Evolutionary conservation across 2,329 filamentous ascomycete genomes (phyloP), one percentile per base, ranked within the genome.

Genomic region (Ophiocordyceps sinensis): DNA sequence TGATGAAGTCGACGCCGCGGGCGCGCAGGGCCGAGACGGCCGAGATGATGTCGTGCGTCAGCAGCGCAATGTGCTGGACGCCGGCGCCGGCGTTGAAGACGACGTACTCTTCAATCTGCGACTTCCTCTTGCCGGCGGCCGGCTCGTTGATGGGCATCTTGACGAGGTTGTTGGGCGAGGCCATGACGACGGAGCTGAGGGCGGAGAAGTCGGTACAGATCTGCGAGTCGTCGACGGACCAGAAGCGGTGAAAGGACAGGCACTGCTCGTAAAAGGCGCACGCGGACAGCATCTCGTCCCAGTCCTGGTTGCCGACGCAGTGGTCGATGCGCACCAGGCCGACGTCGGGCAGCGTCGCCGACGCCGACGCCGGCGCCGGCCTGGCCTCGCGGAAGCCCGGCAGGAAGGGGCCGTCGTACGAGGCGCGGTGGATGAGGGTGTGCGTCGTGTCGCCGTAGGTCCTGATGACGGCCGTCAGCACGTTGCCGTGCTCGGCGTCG

Each of bases 101-200:
- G 49, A 95, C 79, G 57, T 82, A 88, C 66, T 95, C 89, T 61
- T 95, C 88, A 51, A 96, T 95, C 65, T 96, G 89, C 11, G 79
- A 85, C 62, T 86, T 85, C 64, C 85, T 89, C 67, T 91, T 91
- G 44, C 88, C 89, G 1, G 75, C 68, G 0, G 89, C 89, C 2
- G 89, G 89, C 66, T 95, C 88, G 68, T 95, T 95, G 73, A 96
- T 94, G 53, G 89, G 89, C 87, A 95, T 95, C 67, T 95, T 95
- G 63, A 95, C 86, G 5, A 82, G 61, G 43, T 89, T 82, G 66
- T 88, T 85, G 45, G 79, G 77, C 5, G 80, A 85, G 35, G 83
- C 77, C 87, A 95, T 94, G 56, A 95, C 89, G 54, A 95, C 79
- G 54, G 77, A 85, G 64, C 81, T 86, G 38, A 95, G 71, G 10